Base-by-base conservation (phyloP, 352 stramenopile genomes). In the Phytophthora niederhauseri region DNA sequence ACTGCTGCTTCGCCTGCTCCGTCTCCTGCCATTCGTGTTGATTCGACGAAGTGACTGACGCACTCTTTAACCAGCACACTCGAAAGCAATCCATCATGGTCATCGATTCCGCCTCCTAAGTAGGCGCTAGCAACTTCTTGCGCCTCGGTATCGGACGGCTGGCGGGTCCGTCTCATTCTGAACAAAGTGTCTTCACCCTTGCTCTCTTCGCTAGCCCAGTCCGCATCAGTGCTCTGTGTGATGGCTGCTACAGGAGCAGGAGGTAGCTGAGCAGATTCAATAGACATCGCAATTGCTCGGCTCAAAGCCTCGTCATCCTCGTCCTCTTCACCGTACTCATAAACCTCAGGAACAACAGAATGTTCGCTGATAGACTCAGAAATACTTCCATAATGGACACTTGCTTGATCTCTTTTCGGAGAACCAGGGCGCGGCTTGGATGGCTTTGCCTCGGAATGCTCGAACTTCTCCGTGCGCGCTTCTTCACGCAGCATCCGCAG, bases 51-150 rank as follows among this genome's bases (percentile, higher is more conserved):
- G 56, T 97, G 89, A 53, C 73, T 90, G 26, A 95, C 85, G 53
- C 89, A 97, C 49, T 97, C 89, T 50, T 94, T 84, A 11, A 97
- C 85, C 6, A 97, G 61, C 5, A 95, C 81, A 60, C 77, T 91
- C 3, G 85, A 92, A 9, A 95, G 68, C 6, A 91, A 28, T 2
- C 76, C 81, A 30, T 91, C 81, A 19, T 91, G 80, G 36, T 90
- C 81, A 61, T 90, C 69, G 6, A 87, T 45, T n/a, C 72, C 66
- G 45, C 75, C 68, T 51, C 49, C 52, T 20, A 91, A 49, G 53
- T 91, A 89, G 28, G 78, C 70, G 20, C 69, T 90, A 9, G 83
- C 73, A 20, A 87, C 75, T 64, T 91, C 70, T 63, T 91, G 82
- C 15, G 82, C 82, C 65, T 91, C 83, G 0, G 80, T 77, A 58